Conservation (phyloP, 2,329 filamentous ascomycete species). For the Colletotrichum sp. region DNA sequence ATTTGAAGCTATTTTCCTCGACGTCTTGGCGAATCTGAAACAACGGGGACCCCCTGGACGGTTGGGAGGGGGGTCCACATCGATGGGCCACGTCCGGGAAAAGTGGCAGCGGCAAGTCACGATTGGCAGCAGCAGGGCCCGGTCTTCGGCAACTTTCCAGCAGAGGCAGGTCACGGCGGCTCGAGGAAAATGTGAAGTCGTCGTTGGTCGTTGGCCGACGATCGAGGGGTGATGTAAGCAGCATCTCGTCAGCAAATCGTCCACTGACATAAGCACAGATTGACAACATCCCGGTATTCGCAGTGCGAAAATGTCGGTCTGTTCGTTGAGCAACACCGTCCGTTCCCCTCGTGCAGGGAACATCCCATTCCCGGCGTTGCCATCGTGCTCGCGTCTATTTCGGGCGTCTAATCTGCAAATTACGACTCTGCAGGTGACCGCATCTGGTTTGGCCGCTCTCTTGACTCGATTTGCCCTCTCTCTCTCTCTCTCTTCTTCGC, state of each 20-base stretch:
- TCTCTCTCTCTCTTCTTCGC: too few species aligned
- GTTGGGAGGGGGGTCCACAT: neutral
- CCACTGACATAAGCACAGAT: neutral
- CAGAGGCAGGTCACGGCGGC: neutral
- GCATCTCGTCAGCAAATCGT: neutral
- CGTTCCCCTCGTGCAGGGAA: neutral
- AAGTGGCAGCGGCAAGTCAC: slow-evolving; percentile 1
- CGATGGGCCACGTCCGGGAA: neutral
- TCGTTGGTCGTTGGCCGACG: neutral
- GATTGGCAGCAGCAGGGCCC: neutral
- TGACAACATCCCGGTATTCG: neutral
- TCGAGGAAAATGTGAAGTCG: neutral
- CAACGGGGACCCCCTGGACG: slow-evolving; percentile 5
- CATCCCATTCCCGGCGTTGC: neutral
- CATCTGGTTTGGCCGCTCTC: neutral
- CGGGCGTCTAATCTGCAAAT: slow-evolving; percentile 9
- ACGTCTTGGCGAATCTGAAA: slow-evolving; percentile 21
- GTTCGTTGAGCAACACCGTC: neutral
- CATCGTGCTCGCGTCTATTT: slow-evolving; percentile 12
- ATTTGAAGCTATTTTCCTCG: slow-evolving; percentile 19
- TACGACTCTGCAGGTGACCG: slow-evolving; percentile 6
- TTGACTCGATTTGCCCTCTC: neutral
- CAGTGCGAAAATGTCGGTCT: slow-evolving; percentile 5
- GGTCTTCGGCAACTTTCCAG: neutral
- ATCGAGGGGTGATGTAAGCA: neutral